Evolutionary conservation across 2,329 filamentous ascomycete genomes (phyloP).

Genomic region (Scortechinia acanthostroma): DNA sequence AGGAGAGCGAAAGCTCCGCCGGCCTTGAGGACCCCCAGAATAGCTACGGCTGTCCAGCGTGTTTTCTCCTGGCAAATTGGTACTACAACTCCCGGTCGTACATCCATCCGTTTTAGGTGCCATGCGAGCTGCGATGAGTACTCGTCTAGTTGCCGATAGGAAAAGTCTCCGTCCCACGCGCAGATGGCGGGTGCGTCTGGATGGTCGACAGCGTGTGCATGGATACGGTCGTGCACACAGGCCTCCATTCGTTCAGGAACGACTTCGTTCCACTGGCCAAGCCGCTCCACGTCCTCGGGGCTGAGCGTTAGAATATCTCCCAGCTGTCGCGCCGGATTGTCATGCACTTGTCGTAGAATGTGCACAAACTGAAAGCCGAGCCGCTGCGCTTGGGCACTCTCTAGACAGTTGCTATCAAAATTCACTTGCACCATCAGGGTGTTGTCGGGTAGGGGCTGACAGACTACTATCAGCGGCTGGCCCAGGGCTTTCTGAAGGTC

Average conservation of each 20-base stretch:
- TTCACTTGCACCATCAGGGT: too few species aligned
- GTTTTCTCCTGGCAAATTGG: constrained; percentile 14
- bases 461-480: too few species aligned
- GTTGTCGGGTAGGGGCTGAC: too few species aligned
- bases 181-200: constrained; percentile 7
- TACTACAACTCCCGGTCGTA: constrained; percentile 9
- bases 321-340: too few species aligned
- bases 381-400: too few species aligned
- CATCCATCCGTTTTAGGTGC: constrained; percentile 7
- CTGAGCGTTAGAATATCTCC: constrained; percentile 8
- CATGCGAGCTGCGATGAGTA: constrained; percentile 6
- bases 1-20: neutral
- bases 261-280: constrained; percentile 9
- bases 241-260: neutral
- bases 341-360: too few species aligned
- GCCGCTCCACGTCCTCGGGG: constrained; percentile 21
- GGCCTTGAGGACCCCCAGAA: constrained; percentile 55
- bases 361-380: too few species aligned
- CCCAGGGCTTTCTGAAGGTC: too few species aligned
- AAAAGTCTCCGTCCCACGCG: constrained; percentile 10
- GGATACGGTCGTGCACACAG: constrained; percentile 6
- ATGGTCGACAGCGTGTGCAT: constrained; percentile 14
- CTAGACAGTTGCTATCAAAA: too few species aligned
- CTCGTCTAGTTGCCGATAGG: constrained; percentile 8
- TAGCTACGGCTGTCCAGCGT: constrained; percentile 11